Evolutionary conservation across 176 grass and related monocot species (phyloP).

Genomic region (Carex kokanica): DNA sequence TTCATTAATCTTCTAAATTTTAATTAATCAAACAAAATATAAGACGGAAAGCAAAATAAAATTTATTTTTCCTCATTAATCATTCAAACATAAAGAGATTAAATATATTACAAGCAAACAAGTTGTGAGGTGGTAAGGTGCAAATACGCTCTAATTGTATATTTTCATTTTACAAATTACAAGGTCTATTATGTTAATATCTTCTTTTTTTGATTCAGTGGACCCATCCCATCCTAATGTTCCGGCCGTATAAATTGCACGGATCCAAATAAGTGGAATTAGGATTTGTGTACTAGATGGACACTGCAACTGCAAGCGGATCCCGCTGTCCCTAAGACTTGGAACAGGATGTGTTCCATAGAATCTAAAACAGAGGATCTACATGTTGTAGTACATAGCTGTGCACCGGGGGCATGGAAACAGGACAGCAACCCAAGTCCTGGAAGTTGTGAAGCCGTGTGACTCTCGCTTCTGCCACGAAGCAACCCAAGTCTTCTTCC

Average conservation of each 20-base stretch:
- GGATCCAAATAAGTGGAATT: slow-evolving; percentile 7
- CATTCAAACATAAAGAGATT: no score
- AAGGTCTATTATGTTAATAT: background rate
- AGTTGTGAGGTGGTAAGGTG: no score
- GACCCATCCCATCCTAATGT: background rate
- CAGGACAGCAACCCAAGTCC: background rate
- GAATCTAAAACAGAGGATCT: background rate
- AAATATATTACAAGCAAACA: no score
- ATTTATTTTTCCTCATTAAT: no score
- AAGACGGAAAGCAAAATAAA: no score
- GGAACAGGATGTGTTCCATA: background rate
- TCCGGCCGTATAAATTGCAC: slow-evolving; percentile 24
- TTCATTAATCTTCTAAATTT: no score
- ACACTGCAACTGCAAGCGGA: background rate
- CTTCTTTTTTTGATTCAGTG: background rate
- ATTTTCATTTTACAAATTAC: background rate
- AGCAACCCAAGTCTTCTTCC: background rate
- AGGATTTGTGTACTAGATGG: background rate
- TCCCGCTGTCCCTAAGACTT: background rate
- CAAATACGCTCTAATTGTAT: no score
- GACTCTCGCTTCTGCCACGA: background rate
- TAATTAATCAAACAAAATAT: no score
- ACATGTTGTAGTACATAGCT: background rate
- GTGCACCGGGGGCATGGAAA: background rate
- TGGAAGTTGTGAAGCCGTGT: background rate